Conservation (phyloP, 768 basidiomycete genomes). For the Gelatoporia subvermispora region DNA sequence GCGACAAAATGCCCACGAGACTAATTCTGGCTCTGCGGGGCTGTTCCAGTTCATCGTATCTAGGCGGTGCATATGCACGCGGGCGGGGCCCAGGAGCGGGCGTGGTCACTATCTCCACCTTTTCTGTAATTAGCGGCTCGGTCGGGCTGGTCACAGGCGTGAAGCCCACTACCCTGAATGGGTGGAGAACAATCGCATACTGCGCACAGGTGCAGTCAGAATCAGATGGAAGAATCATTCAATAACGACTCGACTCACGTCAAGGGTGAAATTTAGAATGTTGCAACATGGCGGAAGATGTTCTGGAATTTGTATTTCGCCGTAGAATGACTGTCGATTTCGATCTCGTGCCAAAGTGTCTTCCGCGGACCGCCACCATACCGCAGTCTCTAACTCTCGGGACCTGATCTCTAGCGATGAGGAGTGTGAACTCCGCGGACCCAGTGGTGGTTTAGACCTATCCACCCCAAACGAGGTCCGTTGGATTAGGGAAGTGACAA, state of each 20-base stretch:
- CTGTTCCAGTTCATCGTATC: not conserved
- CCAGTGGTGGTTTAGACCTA: not conserved
- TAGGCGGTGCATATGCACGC: slow-evolving; percentile 6
- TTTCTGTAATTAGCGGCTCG: slow-evolving; percentile 7
- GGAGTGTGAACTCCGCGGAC: too few species aligned
- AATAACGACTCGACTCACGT: slow-evolving; percentile 7
- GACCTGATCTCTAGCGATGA: not conserved
- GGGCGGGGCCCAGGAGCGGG: slow-evolving; percentile 10
- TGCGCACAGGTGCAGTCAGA: not conserved
- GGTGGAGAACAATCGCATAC: slow-evolving; percentile 14
- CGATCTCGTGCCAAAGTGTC: not conserved
- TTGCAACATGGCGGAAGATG: slow-evolving; percentile 12
- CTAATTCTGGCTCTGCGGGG: not conserved
- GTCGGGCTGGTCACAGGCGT: not conserved
- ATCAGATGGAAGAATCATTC: not conserved
- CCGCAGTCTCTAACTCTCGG: slow-evolving; percentile 7
- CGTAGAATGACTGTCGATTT: slow-evolving; percentile 6
- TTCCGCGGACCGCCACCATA: slow-evolving; percentile 9
- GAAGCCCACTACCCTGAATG: slow-evolving; percentile 14
- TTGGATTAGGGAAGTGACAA: slow-evolving; percentile 11
- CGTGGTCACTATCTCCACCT: slow-evolving; percentile 16
- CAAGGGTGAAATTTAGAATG: slow-evolving; percentile 14
- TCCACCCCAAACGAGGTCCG: slow-evolving; percentile 8
- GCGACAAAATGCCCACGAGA: not conserved
- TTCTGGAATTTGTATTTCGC: slow-evolving; percentile 13